Percentiles rank a stretch among this genome's conserved stretches.
Conservation (phyloP, 805 yeast genomes). For the Trichomonascus vanleenenianus region DNA sequence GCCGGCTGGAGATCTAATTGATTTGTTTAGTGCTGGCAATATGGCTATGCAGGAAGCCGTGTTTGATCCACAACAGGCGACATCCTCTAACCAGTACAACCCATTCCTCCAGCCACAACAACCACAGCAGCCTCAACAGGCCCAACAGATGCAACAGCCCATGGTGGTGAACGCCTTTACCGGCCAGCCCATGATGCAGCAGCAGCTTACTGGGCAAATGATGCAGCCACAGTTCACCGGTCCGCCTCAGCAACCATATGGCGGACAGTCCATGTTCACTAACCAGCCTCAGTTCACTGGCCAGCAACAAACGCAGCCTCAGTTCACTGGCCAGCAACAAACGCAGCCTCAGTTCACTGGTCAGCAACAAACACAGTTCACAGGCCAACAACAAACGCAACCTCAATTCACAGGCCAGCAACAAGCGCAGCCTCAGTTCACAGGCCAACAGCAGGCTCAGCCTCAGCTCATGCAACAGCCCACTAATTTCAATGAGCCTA, state of each 20-base stretch:
- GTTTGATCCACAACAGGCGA: constrained; percentile 3
- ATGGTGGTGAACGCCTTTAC: too few relatives aligned
- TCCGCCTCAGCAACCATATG: too few relatives aligned
- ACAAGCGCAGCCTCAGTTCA: constrained; percentile 11
- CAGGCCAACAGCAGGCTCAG: constrained; percentile 10
- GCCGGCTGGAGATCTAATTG: constrained; percentile 54
- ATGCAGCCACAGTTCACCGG: too few relatives aligned
- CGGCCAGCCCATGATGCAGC: constrained; percentile 16
- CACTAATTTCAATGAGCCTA: constrained; percentile 6
- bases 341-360: too few relatives aligned
- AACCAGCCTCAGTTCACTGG: too few relatives aligned
- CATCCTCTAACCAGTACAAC: constrained; percentile 14
- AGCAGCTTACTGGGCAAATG: neutral
- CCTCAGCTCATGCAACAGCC: constrained; percentile 13
- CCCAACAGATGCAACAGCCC: constrained; percentile 8
- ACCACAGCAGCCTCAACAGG: constrained; percentile 20
- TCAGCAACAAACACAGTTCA: neutral
- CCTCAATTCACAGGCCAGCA: constrained; percentile 14
- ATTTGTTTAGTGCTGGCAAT: constrained; percentile 50
- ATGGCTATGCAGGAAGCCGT: constrained; percentile 9
- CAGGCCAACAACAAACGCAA: constrained; percentile 1
- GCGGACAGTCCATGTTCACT: too few relatives aligned
- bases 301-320: too few relatives aligned
- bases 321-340: too few relatives aligned
- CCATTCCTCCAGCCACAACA: constrained; percentile 12